Evolutionary conservation across 2,329 filamentous ascomycete species (phyloP).

Genomic region (Phaeosphaeriaceae sp.): DNA sequence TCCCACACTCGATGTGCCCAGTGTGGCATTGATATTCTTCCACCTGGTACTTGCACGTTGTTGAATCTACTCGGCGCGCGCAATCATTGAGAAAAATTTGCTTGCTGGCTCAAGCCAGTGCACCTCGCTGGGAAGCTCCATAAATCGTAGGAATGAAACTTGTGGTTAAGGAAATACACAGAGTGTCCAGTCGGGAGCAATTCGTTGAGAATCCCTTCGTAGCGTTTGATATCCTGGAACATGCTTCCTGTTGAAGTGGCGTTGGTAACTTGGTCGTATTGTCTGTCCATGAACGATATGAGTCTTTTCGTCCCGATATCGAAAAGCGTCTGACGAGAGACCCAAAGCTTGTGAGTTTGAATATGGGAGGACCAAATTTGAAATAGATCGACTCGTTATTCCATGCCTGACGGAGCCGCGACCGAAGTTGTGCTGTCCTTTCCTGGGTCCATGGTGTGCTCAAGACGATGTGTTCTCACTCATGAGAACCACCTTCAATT

Average conservation of each 20-base stretch:
- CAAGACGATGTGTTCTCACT: slow-evolving; percentile 5
- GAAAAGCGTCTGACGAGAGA: neutral
- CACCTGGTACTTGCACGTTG: neutral
- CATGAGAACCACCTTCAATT: slow-evolving; percentile 19
- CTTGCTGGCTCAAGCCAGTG: neutral
- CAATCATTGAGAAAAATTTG: neutral
- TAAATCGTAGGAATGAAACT: neutral
- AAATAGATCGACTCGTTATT: neutral
- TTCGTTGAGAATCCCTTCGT: neutral
- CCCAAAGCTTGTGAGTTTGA: neutral
- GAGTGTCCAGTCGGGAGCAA: neutral
- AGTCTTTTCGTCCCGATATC: neutral
- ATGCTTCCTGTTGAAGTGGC: neutral
- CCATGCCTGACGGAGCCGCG: neutral
- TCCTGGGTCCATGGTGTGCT: neutral
- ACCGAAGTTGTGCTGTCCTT: neutral
- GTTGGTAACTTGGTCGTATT: neutral
- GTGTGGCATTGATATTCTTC: neutral
- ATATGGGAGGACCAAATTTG: neutral
- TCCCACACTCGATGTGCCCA: neutral
- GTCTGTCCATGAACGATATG: neutral
- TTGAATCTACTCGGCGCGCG: neutral
- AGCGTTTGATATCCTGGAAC: neutral
- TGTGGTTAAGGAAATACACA: neutral
- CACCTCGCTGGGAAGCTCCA: neutral